Percentiles rank a stretch among this genome's conserved stretches.
Evolutionary conservation across 176 grass and related monocot species (phyloP).

Genomic region (Guadua angustifolia): DNA sequence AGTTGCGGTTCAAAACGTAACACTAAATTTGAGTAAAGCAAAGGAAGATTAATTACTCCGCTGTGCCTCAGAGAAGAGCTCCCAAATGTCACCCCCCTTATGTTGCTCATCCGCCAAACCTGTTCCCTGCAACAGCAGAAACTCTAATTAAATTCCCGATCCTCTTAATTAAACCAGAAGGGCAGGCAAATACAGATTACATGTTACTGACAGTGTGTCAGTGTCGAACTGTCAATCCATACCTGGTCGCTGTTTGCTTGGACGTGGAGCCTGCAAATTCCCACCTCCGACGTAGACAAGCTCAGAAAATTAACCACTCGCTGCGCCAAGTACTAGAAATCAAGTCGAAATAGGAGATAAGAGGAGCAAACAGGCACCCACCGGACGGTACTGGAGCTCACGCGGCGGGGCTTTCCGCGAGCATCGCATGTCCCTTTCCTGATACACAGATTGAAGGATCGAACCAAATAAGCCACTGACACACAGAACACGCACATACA

Average conservation of each 20-base stretch:
- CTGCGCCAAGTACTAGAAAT: not conserved
- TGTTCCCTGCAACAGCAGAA: conserved; percentile 26
- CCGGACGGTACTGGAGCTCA: conserved; percentile 1
- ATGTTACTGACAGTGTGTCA: too few relatives aligned
- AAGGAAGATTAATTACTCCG: conserved; percentile 3
- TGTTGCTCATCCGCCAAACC: not conserved
- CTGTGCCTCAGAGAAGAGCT: conserved; percentile 47
- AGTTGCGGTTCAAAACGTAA: too few relatives aligned
- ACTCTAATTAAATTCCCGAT: not conserved
- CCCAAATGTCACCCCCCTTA: conserved; percentile 22
- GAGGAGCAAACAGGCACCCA: not conserved
- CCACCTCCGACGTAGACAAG: not conserved
- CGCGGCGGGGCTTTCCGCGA: not conserved
- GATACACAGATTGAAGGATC: not conserved
- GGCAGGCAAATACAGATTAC: not conserved
- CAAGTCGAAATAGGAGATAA: not conserved
- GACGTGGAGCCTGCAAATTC: conserved; percentile 8
- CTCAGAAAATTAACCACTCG: not conserved
- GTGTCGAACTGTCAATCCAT: not conserved
- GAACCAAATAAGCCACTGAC: conserved; percentile 4
- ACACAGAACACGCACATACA: not conserved
- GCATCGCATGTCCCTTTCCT: conserved; percentile 5
- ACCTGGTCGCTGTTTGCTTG: conserved; percentile 29
- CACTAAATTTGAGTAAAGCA: not conserved
- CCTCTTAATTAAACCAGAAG: conserved; percentile 17